Evolutionary conservation across 345 rosid genomes (phyloP), one percentile per base, ranked within the genome.

Genomic region (Lumnitzera racemosa): DNA sequence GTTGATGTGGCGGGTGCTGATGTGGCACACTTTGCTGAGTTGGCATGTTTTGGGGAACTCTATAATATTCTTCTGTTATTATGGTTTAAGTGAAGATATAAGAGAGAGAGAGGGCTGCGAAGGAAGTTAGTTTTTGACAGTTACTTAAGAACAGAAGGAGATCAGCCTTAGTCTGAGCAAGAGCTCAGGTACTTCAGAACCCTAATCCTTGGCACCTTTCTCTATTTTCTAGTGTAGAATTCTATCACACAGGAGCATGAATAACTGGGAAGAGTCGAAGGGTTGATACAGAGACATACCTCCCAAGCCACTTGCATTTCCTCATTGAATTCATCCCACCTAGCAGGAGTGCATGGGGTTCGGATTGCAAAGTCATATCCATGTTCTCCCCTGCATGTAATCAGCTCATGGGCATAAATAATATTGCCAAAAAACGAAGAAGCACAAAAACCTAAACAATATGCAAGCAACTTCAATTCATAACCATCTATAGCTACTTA

Each of bases 291-390:
- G 24, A 63, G 31, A 77, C 85, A 73, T 80, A 92, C 98, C 74
- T 87, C 94, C 96, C 98, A 92, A 48, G 98, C 91, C 68, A 70
- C 53, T 56, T 82, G 72, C 96, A 89, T 92, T 79, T 92, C 98
- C 52, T 80, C 77, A 65, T 87, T 88, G 70, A 87, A 89, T 13
- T 85, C 96, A 49, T 87, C 86, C 98, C 96, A 92, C 76, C 98
- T 89, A 57, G 83, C 69, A 61, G 98, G 96, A 3, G 86, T 87
- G 61, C 96, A 92, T 55, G 98, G 98, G 57, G 98, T 92, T 78
- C 94, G 72, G 62, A 92, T 87, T 29, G 96, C 83, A 61, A 89
- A 92, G 73, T 92, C 94, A 67, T 66, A 84, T 65, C 94, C 98
- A 57, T 58, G 74, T 51, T 79, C 84, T 57, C 74, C 88, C 80